These are phyloP conservation scores for Leccinum subtestaceum DNA, from an alignment of 768 basidiomycete genomes.

Conservation along the genomic window DNA sequence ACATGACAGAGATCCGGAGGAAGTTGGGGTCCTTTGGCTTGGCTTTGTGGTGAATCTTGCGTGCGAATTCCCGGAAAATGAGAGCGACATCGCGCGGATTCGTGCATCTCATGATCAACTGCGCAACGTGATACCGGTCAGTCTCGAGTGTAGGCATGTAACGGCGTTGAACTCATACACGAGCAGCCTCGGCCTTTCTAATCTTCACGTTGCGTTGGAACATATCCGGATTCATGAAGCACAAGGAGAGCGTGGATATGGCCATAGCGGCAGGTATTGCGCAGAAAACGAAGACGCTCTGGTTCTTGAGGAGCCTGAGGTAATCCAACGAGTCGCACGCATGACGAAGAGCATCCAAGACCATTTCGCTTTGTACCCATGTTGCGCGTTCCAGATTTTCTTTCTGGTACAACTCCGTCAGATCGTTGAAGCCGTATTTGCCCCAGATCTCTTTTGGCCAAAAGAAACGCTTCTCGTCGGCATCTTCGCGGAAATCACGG, in stretches of 20 bases:
- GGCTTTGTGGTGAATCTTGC: slow-evolving; percentile 80
- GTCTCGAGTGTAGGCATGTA: not conserved
- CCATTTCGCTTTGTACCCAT: slow-evolving; percentile 85
- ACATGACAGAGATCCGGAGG: slow-evolving; percentile 76
- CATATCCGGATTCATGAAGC: slow-evolving; percentile 91
- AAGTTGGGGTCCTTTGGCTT: slow-evolving; percentile 83
- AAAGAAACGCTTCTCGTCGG: slow-evolving; percentile 80
- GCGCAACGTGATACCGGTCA: not conserved
- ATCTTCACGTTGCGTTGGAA: slow-evolving; percentile 92
- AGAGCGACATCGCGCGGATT: slow-evolving; percentile 90
- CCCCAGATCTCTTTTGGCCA: slow-evolving; percentile 96
- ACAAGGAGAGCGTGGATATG: slow-evolving; percentile 86
- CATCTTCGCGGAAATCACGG: slow-evolving; percentile 91
- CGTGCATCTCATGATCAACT: slow-evolving; percentile 91
- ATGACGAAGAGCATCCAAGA: slow-evolving; percentile 84
- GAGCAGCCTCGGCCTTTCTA: slow-evolving; percentile 84
- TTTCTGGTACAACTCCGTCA: slow-evolving; percentile 63
- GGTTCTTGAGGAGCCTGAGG: slow-evolving; percentile 79
- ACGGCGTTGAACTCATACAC: slow-evolving; percentile 42
- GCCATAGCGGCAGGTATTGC: slow-evolving; percentile 96
- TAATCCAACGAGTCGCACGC: slow-evolving; percentile 87
- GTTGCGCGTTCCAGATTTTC: slow-evolving; percentile 62
- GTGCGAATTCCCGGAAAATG: slow-evolving; percentile 81
- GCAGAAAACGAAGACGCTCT: slow-evolving; percentile 93
- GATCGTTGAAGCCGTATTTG: slow-evolving; percentile 67